Conservation (phyloP, 352 stramenopile species). For the Pythium sp. region DNA sequence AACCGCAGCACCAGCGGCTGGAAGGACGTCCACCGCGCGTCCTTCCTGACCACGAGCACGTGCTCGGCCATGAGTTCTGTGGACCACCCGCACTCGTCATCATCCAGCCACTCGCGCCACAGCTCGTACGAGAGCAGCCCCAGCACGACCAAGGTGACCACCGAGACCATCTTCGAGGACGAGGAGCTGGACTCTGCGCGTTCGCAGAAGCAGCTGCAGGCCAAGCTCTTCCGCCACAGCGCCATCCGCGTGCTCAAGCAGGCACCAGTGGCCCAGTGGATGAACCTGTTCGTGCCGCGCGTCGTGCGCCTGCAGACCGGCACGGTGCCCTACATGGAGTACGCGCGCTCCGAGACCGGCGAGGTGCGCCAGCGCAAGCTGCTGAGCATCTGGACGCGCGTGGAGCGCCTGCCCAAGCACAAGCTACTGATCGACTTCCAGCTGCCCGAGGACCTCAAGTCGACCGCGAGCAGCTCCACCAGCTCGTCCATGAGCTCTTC, state of each 20-base stretch:
- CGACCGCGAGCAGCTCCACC: conserved; percentile 18
- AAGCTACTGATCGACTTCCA: conserved; percentile 69
- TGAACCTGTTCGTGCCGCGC: conserved; percentile 74
- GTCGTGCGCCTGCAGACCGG: conserved; percentile 60
- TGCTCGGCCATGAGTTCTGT: conserved; percentile 33
- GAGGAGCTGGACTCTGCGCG: conserved; percentile 23
- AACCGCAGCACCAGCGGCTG: neutral
- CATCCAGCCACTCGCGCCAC: conserved; percentile 1
- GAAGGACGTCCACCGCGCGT: conserved; percentile 35
- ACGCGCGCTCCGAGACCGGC: conserved; percentile 48
- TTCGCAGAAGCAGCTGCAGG: conserved; percentile 44
- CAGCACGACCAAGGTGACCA: conserved; percentile 8
- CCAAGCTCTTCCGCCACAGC: conserved; percentile 47
- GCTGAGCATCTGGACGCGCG: conserved; percentile 50
- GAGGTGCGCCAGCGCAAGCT: conserved; percentile 61
- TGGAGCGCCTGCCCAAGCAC: conserved; percentile 67
- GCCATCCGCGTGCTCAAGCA: conserved; percentile 63
- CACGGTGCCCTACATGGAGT: conserved; percentile 63
- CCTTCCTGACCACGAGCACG: conserved; percentile 45
- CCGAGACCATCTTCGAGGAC: conserved; percentile 36
- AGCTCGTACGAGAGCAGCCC: conserved; percentile 16
- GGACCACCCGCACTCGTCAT: conserved; percentile 3
- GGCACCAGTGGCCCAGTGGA: conserved; percentile 61
- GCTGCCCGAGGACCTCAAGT: conserved; percentile 26
- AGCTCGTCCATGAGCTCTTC: conserved; percentile 1